These are phyloP conservation scores for Kodamaea jinghongensis DNA, from an alignment of 805 yeast species.

Conservation along the genomic window DNA sequence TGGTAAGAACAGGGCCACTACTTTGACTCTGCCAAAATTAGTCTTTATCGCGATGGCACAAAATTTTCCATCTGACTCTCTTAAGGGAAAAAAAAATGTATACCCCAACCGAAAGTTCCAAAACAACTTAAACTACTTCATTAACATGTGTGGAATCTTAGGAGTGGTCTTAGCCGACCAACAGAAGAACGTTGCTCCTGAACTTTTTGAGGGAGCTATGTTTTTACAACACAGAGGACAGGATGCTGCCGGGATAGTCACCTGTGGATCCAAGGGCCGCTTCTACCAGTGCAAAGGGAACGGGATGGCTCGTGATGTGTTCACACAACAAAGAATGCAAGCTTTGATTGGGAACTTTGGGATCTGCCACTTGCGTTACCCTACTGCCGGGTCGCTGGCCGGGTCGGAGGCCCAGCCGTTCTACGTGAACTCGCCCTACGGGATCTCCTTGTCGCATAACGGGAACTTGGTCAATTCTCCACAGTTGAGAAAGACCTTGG, in stretches of 20 bases:
- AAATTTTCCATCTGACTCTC: slow-evolving; percentile 6
- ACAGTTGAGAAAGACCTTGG: slow-evolving; percentile 74
- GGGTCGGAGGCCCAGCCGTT: slow-evolving; percentile 98
- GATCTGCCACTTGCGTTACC: slow-evolving; percentile 89
- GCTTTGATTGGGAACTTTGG: slow-evolving; percentile 94
- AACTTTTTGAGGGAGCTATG: slow-evolving; percentile 86
- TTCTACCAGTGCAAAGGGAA: slow-evolving; percentile 97
- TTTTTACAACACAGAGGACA: slow-evolving; percentile 97
- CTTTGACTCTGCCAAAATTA: slow-evolving; percentile 7
- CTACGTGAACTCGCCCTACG: slow-evolving; percentile 96
- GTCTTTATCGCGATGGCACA: slow-evolving; percentile 7
- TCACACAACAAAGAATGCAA: slow-evolving; percentile 74
- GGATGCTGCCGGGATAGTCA: slow-evolving; percentile 98
- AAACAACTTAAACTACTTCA: neutral
- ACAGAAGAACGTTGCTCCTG: slow-evolving; percentile 74
- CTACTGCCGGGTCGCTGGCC: slow-evolving; percentile 95
- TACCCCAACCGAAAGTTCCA: no score
- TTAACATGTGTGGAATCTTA: slow-evolving; percentile 89
- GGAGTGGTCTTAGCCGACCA: slow-evolving; percentile 84
- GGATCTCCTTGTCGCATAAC: slow-evolving; percentile 85
- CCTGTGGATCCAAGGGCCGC: slow-evolving; percentile 91
- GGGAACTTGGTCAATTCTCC: slow-evolving; percentile 91
- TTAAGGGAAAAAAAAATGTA: slow-evolving; percentile 1
- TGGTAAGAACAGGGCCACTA: neutral
- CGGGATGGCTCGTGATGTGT: slow-evolving; percentile 98